Evolutionary conservation across 176 grass and related monocot species (phyloP).

Genomic region (Raddia guianensis): DNA sequence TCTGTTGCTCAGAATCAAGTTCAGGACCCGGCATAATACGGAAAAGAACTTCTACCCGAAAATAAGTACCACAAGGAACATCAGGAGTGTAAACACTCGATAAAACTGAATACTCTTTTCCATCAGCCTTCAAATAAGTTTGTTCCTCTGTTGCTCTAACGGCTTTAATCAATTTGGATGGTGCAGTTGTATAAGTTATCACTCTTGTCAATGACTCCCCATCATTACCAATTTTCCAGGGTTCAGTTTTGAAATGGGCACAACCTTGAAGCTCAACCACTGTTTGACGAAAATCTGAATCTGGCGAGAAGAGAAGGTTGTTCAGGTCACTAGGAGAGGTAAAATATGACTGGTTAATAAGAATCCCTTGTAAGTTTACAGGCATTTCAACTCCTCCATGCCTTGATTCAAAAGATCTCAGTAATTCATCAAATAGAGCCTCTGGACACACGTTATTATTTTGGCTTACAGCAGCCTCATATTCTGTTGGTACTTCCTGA

Average conservation of each 20-base stretch:
- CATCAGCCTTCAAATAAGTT: slow-evolving; percentile 84
- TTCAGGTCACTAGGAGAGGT: slow-evolving; percentile 69
- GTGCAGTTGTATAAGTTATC: slow-evolving; percentile 76
- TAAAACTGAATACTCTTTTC: slow-evolving; percentile 71
- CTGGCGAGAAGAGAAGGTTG: slow-evolving; percentile 76
- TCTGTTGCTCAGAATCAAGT: slow-evolving; percentile 62
- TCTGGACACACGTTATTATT: slow-evolving; percentile 33
- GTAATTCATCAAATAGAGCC: slow-evolving; percentile 57
- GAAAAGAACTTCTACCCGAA: slow-evolving; percentile 87
- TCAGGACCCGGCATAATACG: slow-evolving; percentile 73
- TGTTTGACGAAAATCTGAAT: slow-evolving; percentile 69
- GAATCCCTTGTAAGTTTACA: slow-evolving; percentile 71
- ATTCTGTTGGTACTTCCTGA: slow-evolving; percentile 29
- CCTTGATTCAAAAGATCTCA: slow-evolving; percentile 53
- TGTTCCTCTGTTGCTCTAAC: slow-evolving; percentile 92
- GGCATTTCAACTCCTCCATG: slow-evolving; percentile 77
- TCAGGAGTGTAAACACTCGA: slow-evolving; percentile 88
- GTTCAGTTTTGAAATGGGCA: slow-evolving; percentile 73
- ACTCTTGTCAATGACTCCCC: slow-evolving; percentile 69
- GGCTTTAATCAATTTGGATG: slow-evolving; percentile 81
- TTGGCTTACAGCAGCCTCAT: slow-evolving; percentile 44
- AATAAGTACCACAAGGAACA: slow-evolving; percentile 85
- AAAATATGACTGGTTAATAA: slow-evolving; percentile 73
- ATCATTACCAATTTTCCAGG: slow-evolving; percentile 64
- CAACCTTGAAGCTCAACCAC: slow-evolving; percentile 62